Percentiles rank a stretch among this genome's conserved stretches.
Conservation (phyloP, 345 rosid genomes). For the Orychophragmus violaceus region DNA sequence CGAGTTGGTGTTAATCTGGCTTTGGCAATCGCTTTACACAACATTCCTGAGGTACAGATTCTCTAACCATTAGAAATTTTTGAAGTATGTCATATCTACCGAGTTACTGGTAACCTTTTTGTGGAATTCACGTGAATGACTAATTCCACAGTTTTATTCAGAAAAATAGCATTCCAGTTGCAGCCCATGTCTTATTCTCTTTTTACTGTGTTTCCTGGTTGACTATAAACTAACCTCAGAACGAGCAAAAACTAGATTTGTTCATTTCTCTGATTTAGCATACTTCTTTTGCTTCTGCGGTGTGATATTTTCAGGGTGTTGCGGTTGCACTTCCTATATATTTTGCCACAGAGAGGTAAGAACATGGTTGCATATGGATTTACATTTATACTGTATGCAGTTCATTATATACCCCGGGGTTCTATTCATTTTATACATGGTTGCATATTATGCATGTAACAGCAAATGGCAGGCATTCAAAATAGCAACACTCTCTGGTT, state of each 20-base stretch:
- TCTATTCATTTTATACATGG: conserved; percentile 4
- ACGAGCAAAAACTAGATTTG: background rate
- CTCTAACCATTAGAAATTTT: conserved; percentile 2
- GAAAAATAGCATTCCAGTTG: too few species aligned
- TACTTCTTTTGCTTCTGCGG: conserved; percentile 11
- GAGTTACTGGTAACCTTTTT: too few species aligned
- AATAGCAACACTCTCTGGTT: conserved; percentile 89
- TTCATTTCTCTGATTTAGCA: conserved; percentile 2
- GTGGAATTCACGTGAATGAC: too few species aligned
- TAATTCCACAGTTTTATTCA: too few species aligned
- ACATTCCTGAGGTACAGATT: conserved; percentile 85
- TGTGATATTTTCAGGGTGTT: conserved; percentile 61
- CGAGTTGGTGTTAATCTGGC: conserved; percentile 95
- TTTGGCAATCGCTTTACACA: conserved; percentile 93
- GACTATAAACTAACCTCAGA: background rate
- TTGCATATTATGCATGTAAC: conserved; percentile 28
- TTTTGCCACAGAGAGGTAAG: conserved; percentile 95
- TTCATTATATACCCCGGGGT: background rate
- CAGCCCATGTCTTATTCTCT: background rate
- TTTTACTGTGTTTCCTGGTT: background rate
- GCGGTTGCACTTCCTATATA: conserved; percentile 97
- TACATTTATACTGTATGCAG: background rate
- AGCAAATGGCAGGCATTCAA: conserved; percentile 99
- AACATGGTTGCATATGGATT: conserved; percentile 8
- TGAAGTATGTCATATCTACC: conserved; percentile 7